These are phyloP conservation scores for Xylaria sp. DNA, from an alignment of 2,329 filamentous ascomycete species.

Conservation along the genomic window DNA sequence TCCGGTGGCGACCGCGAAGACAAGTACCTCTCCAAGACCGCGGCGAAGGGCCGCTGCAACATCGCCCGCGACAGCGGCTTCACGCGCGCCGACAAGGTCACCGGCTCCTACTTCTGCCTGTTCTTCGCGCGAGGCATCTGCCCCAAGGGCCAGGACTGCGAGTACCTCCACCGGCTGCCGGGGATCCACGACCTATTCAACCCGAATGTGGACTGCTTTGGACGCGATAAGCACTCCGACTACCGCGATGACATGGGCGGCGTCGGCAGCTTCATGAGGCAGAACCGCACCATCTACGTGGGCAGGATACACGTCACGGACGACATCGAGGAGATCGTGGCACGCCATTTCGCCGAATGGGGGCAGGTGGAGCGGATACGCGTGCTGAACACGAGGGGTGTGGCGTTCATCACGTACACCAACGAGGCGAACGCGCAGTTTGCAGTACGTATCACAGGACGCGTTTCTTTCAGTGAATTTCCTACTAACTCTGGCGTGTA, in stretches of 20 bases:
- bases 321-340: slow-evolving; percentile 95
- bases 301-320: slow-evolving; percentile 94
- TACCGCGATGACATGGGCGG: slow-evolving; percentile 98
- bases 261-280: slow-evolving; percentile 88
- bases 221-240: slow-evolving; percentile 87
- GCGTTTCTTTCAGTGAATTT: not conserved
- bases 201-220: slow-evolving; percentile 93
- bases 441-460: slow-evolving; percentile 61
- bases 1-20: slow-evolving; percentile 92
- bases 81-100: slow-evolving; percentile 74
- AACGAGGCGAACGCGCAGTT: slow-evolving; percentile 91
- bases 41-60: slow-evolving; percentile 85
- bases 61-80: slow-evolving; percentile 78
- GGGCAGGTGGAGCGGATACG: slow-evolving; percentile 86
- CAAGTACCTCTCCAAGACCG: slow-evolving; percentile 81
- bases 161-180: slow-evolving; percentile 89
- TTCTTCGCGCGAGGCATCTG: slow-evolving; percentile 84
- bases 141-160: slow-evolving; percentile 88
- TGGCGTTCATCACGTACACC: slow-evolving; percentile 92
- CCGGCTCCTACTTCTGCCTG: slow-evolving; percentile 88
- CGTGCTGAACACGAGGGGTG: slow-evolving; percentile 84
- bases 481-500: not conserved
- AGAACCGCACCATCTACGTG: slow-evolving; percentile 92
- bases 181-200: slow-evolving; percentile 88
- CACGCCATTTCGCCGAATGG: slow-evolving; percentile 96